Base-by-base conservation (phyloP, 139 green algal species). In the Pleodorina starrii region DNA sequence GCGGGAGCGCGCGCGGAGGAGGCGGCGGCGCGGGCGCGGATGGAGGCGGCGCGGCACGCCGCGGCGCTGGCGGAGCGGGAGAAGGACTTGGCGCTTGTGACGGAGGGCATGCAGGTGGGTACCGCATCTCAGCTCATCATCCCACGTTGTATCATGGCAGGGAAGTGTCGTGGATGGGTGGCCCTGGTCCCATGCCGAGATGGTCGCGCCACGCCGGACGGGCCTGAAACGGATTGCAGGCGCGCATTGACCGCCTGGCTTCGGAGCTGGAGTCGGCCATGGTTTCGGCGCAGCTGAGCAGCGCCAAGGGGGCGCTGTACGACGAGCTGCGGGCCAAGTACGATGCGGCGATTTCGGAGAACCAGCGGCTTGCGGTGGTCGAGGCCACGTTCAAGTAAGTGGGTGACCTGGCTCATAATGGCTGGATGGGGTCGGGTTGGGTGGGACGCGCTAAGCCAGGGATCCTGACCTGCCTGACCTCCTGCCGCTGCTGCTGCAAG, bases 291-390 rank as follows among this genome's bases (percentile, higher is more conserved):
- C 89, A 94, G 91, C 78, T 94, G 71, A 77, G 80, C 69, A 48
- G 23, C 43, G 91, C 91, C 46, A 94, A 94, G 78, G 91, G 91
- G n/a, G 50, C 80, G 3, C 91, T 94, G 91, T 94, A 93, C 48
- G 91, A 94, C 57, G 87, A 94, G 81, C 75, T 94, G 75, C 79
- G 79, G 35, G 51, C 59, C 14, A 85, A 86, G 48, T 42, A 59
- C 1, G 89, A 93, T 21, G 68, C 71, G 32, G 25, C 91, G 75
- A 72, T 89, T 69, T 46, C 80, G 48, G 91, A 94, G 51, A 91
- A 92, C 60, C 76, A 91, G 80, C 81, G 89, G 51, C 76, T 94
- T 69, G 83, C 82, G 80, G 86, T 90, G 19, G 48, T 85, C 44
- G 76, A 90, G 86, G 86, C 86, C 2, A 84, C 86, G 12, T 77